phyloP scores from a whole-genome alignment of 1,284 basidiomycete species.

The Cutaneotrichosporon spelunceum region DNA sequence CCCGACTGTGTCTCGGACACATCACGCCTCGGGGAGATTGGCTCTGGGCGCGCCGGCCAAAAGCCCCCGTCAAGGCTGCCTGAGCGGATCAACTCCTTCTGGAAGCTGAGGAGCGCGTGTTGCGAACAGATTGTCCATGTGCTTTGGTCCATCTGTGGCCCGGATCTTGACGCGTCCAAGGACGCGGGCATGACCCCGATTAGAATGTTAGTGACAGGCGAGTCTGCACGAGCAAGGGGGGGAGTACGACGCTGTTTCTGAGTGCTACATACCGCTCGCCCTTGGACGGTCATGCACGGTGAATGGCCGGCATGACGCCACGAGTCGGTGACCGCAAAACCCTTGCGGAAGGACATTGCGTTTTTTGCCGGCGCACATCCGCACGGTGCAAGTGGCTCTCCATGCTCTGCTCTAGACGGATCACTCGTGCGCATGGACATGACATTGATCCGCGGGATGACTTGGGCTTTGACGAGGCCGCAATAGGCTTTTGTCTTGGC shows the following conservation, averaged over 20 bases:
- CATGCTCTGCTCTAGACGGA: too few relatives aligned
- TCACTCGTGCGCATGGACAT: background rate
- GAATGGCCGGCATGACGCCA: too few relatives aligned
- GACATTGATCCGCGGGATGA: background rate
- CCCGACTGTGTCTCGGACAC: background rate
- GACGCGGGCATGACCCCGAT: background rate
- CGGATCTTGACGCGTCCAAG: background rate
- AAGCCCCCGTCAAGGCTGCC: background rate
- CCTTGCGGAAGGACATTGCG: too few relatives aligned
- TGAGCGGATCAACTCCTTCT: background rate
- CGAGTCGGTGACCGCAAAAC: too few relatives aligned
- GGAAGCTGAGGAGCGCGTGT: background rate
- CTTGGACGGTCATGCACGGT: too few relatives aligned
- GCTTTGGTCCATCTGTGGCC: background rate
- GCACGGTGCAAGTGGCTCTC: too few relatives aligned
- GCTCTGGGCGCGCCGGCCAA: background rate
- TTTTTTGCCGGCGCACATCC: too few relatives aligned
- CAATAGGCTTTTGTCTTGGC: background rate
- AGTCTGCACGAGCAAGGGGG: too few relatives aligned
- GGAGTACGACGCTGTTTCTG: too few relatives aligned
- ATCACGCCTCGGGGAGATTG: background rate
- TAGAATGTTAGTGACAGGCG: too few relatives aligned
- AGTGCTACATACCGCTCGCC: too few relatives aligned
- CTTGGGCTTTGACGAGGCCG: too few relatives aligned
- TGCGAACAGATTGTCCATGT: background rate